A percentile compares a stretch with the other conserved stretches of the same genome.
These are phyloP conservation scores for Glutinoglossum americanum DNA, from an alignment of 495 filamentous ascomycete genomes.

Conservation along the genomic window DNA sequence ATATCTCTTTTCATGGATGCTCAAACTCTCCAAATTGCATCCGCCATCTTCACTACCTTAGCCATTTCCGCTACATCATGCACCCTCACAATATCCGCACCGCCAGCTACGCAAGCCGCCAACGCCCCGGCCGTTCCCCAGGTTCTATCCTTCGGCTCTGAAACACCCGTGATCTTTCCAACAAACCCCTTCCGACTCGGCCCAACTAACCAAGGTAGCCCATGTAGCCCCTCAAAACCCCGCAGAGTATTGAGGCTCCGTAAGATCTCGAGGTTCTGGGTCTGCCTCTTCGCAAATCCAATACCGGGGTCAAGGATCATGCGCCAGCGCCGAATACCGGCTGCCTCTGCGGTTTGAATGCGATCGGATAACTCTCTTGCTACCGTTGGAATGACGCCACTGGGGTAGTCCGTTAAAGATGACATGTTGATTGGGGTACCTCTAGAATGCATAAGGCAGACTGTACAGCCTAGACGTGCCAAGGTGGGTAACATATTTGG, in stretches of 20 bases:
- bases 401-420: constrained; percentile 41
- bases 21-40: constrained; percentile 37
- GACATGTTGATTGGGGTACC: constrained; percentile 75
- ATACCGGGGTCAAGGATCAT: constrained; percentile 89
- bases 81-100: constrained; percentile 84
- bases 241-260: constrained; percentile 41
- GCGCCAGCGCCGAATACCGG: constrained; percentile 76
- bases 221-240: constrained; percentile 36
- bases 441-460: constrained; percentile 91
- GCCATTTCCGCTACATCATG: constrained; percentile 88
- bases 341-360: constrained; percentile 54
- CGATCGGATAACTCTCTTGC: constrained; percentile 45
- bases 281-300: constrained; percentile 70
- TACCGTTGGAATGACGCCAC: constrained; percentile 50
- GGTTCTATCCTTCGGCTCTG: constrained; percentile 37
- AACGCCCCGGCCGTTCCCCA: constrained; percentile 87
- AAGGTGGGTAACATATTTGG: constrained; percentile 62
- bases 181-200: constrained; percentile 82
- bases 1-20: no score
- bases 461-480: constrained; percentile 55
- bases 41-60: constrained; percentile 69
- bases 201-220: constrained; percentile 76
- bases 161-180: constrained; percentile 59
- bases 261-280: constrained; percentile 64
- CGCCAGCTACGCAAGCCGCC: constrained; percentile 68